Evolutionary conservation across 176 grass and related monocot genomes (phyloP), one percentile per base, ranked within the genome.

Genomic region (Carex cristatella): DNA sequence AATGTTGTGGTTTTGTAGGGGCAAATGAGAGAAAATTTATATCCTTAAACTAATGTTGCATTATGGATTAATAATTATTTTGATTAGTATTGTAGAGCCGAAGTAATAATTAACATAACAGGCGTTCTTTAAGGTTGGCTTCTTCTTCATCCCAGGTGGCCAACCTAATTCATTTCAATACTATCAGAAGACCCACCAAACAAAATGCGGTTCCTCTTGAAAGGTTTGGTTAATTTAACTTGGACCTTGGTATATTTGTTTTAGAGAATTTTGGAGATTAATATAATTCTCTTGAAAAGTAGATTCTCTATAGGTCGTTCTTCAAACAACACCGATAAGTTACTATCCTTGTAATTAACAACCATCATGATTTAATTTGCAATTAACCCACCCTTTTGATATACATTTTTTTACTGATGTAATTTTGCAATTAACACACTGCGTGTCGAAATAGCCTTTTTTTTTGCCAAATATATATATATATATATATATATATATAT

Each of bases 71-170:
- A 40, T 63, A 81, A 7, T 74, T 28, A 48, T 51, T 75, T 44
- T 54, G 46, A 54, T 31, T 31, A 10, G 31, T 9, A 53, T 49
- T 42, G 40, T 51, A 83, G 80, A 49, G 28, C 19, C 61, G 63
- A 64, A 83, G n/a, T 51, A 61, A 67, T 48, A 67, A 83, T 83
- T 40, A 83, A 23, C 23, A 23, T 23, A 23, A 0, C 23, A 23
- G 23, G 23, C 23, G 0, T 23, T 23, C 23, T 23, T 23, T 23
- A 23, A 23, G 23, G 23, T 67, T 83, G 40, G 40, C 80, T 53
- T 67, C 80, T 49, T 49, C 33, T 67, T 83, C 80, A 65, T 83
- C 61, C 27, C 80, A 51, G 53, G 80, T 49, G 19, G 19, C 61
- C 15, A 83, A 67, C 54, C 61, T 46, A 46, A 46, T 46, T 63